Percentiles rank a stretch among this genome's conserved stretches.
Evolutionary conservation across 169 alveolate species (phyloP).

Genomic region (Plasmodium vivax): DNA sequence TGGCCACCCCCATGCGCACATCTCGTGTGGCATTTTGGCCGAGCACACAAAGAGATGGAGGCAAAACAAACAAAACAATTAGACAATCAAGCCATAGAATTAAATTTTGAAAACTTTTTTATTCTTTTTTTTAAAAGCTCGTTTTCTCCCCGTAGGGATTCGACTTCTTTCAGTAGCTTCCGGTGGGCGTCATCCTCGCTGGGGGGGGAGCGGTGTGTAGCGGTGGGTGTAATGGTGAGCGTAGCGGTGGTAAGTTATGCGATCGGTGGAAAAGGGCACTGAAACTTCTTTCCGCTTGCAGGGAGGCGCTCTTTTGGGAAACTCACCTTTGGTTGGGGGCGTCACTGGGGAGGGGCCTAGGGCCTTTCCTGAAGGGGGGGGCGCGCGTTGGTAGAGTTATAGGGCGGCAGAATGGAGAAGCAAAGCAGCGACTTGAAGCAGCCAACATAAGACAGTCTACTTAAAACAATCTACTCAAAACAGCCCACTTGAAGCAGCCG

Average conservation of each 20-base stretch:
- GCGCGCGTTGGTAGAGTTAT: no score
- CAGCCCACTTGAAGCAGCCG: no score
- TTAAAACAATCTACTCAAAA: no score
- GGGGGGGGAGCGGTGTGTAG: neutral
- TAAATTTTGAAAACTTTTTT: conserved; percentile 40
- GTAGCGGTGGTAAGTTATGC: neutral
- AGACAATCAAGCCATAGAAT: neutral
- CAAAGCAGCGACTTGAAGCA: neutral
- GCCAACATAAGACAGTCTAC: no score
- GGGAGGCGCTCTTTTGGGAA: neutral
- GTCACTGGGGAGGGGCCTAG: neutral
- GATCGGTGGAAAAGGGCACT: neutral
- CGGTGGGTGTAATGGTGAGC: neutral
- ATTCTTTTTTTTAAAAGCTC: conserved; percentile 57
- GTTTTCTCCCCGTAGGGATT: conserved; percentile 44
- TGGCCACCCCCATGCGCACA: neutral
- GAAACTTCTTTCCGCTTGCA: neutral
- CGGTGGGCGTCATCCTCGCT: conserved; percentile 18
- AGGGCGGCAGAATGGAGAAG: neutral
- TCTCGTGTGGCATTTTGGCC: neutral
- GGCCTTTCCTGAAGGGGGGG: neutral
- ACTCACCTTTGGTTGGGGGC: neutral
- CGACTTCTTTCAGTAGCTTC: conserved; percentile 31
- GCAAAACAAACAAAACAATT: neutral
- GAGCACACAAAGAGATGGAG: neutral